Conservation (phyloP, 768 basidiomycete genomes). For the Tricholoma hemisulphureum region DNA sequence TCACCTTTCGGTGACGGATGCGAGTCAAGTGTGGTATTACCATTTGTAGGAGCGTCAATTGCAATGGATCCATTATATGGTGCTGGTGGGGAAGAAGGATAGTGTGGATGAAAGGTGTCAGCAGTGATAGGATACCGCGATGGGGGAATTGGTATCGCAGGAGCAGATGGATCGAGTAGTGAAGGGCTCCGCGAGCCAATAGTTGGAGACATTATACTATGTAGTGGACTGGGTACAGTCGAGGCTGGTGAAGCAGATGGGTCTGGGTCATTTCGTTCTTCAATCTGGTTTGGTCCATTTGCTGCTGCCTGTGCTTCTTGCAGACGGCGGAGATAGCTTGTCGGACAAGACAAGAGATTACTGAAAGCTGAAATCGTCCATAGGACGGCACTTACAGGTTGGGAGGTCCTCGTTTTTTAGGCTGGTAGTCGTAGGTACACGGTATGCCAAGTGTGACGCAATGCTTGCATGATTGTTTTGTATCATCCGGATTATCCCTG, state of each 20-base stretch:
- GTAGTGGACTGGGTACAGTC: slow-evolving; percentile 48
- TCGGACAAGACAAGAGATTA: slow-evolving; percentile 2
- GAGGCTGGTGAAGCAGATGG: slow-evolving; percentile 46
- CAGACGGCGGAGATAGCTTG: slow-evolving; percentile 73
- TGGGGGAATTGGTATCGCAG: slow-evolving; percentile 52
- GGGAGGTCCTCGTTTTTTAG: slow-evolving; percentile 90
- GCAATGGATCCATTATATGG: slow-evolving; percentile 40
- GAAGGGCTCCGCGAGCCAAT: slow-evolving; percentile 45
- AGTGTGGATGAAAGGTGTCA: slow-evolving; percentile 63
- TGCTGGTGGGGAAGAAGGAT: slow-evolving; percentile 38
- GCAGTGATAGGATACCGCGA: slow-evolving; percentile 71
- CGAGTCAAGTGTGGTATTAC: slow-evolving; percentile 27
- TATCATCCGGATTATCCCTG: slow-evolving; percentile 74
- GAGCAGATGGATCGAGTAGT: slow-evolving; percentile 53
- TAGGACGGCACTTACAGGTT: slow-evolving; percentile 62
- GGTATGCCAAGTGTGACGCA: slow-evolving; percentile 78
- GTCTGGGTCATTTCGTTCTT: slow-evolving; percentile 37
- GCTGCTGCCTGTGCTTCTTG: slow-evolving; percentile 74
- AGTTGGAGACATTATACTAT: slow-evolving; percentile 45
- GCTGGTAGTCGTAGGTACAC: slow-evolving; percentile 91
- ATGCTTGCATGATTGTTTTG: slow-evolving; percentile 82
- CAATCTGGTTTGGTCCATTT: slow-evolving; percentile 35
- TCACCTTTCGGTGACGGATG: slow-evolving; percentile 44
- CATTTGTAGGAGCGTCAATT: slow-evolving; percentile 35
- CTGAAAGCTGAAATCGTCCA: neutral